Evolutionary conservation across 106 monocot genomes (phyloP).

Genomic region (Platanthera zijinensis): DNA sequence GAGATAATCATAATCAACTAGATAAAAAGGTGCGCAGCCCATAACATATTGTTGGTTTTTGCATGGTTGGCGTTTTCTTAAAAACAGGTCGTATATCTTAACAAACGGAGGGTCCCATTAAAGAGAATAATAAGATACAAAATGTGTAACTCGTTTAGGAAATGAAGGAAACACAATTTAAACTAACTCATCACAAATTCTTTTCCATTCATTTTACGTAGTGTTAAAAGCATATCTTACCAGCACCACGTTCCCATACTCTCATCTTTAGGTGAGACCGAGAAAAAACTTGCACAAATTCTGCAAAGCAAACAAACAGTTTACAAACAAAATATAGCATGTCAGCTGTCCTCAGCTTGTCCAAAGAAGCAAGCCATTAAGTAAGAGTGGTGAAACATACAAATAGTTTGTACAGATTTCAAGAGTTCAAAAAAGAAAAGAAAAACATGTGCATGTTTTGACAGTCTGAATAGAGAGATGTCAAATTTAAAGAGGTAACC

Average conservation of each 20-base stretch:
- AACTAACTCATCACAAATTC: background rate
- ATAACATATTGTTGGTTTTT: too few relatives aligned
- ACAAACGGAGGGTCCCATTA: background rate
- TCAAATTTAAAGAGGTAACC: background rate
- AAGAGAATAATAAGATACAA: background rate
- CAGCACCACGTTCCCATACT: conserved; percentile 99
- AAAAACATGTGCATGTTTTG: background rate
- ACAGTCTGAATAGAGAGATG: background rate
- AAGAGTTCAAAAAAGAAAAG: background rate
- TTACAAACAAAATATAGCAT: background rate
- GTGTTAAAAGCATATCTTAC: conserved; percentile 22
- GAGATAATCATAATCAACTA: too few relatives aligned
- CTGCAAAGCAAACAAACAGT: conserved; percentile 35
- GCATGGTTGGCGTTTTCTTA: too few relatives aligned
- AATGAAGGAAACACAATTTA: background rate
- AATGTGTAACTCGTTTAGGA: background rate
- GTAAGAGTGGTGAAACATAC: too few relatives aligned
- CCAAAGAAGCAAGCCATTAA: background rate
- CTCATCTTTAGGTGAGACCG: conserved; percentile 96
- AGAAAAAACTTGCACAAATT: conserved; percentile 90
- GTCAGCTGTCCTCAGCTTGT: background rate
- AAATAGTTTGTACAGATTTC: background rate
- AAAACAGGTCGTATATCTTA: too few relatives aligned
- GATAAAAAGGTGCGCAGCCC: too few relatives aligned
- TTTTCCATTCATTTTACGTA: background rate